Evolutionary conservation across 495 filamentous ascomycete genomes (phyloP).

Genomic region (Letharia columbiana): DNA sequence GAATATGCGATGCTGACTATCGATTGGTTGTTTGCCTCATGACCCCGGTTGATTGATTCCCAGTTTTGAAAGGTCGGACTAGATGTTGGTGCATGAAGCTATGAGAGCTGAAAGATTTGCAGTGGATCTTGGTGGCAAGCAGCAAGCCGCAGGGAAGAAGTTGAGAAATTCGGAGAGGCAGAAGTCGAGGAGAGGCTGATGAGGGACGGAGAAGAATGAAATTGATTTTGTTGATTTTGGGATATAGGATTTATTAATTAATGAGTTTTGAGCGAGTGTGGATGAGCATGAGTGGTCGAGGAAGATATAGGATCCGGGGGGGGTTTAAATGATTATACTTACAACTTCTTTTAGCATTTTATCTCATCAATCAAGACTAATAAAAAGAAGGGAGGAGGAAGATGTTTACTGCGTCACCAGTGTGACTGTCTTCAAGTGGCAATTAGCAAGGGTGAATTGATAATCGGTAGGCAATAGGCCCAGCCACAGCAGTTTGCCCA

Average conservation of each 20-base stretch:
- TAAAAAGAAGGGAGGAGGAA: background rate
- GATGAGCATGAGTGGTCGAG: too few species aligned
- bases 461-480: background rate
- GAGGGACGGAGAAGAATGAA: background rate
- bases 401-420: background rate
- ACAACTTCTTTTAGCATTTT: too few species aligned
- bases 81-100: constrained; percentile 11
- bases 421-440: background rate
- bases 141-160: background rate
- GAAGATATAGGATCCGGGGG: background rate
- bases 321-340: background rate
- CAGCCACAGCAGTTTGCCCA: background rate
- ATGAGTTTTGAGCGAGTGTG: background rate
- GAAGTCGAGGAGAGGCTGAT: background rate
- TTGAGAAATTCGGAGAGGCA: background rate
- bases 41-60: constrained; percentile 1
- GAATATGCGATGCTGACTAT: constrained; percentile 9
- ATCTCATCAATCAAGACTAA: background rate
- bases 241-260: background rate
- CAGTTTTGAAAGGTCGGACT: background rate
- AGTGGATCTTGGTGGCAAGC: background rate
- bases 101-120: constrained; percentile 7
- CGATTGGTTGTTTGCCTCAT: constrained; percentile 13
- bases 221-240: background rate
- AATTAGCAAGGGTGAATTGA: background rate